These are phyloP conservation scores for Entonaema liquescens DNA, from an alignment of 495 filamentous ascomycete species.

Conservation along the genomic window DNA sequence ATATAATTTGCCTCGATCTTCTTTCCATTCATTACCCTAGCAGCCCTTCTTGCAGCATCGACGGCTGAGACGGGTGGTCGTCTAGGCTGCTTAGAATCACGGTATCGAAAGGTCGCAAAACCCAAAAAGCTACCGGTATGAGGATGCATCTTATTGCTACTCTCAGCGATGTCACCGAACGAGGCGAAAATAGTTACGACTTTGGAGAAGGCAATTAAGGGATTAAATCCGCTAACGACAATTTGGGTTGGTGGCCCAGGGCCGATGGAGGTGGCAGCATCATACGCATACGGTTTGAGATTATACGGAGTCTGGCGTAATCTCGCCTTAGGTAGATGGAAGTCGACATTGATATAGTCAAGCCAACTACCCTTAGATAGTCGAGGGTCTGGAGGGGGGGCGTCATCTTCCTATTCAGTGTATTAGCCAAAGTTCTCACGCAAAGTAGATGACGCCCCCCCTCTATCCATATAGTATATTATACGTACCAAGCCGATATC, in stretches of 20 bases:
- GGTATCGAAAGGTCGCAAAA: conserved; percentile 89
- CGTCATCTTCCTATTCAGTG: conserved; percentile 69
- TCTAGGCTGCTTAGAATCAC: conserved; percentile 66
- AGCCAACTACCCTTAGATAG: conserved; percentile 66
- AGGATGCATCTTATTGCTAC: conserved; percentile 91
- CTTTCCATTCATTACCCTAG: conserved; percentile 70
- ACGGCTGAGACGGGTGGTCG: conserved; percentile 69
- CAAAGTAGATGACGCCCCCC: conserved; percentile 64
- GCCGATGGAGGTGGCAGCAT: conserved; percentile 80
- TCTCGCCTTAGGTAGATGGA: conserved; percentile 76
- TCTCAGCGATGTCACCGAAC: conserved; percentile 87
- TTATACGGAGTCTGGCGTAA: conserved; percentile 80
- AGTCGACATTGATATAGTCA: conserved; percentile 68
- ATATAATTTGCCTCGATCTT: conserved; percentile 78
- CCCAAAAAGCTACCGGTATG: conserved; percentile 92
- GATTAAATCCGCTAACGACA: conserved; percentile 92
- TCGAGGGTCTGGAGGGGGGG: conserved; percentile 78
- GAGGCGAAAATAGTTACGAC: conserved; percentile 82
- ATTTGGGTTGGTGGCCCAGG: conserved; percentile 89
- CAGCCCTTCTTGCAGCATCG: conserved; percentile 80
- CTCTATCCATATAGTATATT: conserved; percentile 51
- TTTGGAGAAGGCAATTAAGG: conserved; percentile 79
- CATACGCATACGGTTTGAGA: conserved; percentile 79
- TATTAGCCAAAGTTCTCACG: conserved; percentile 61
- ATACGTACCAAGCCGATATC: conserved; percentile 74